Percentiles rank a stretch among this genome's conserved stretches.
phyloP scores from a whole-genome alignment of 208 protist genomes.

The Vickermania ingenoplastis region DNA sequence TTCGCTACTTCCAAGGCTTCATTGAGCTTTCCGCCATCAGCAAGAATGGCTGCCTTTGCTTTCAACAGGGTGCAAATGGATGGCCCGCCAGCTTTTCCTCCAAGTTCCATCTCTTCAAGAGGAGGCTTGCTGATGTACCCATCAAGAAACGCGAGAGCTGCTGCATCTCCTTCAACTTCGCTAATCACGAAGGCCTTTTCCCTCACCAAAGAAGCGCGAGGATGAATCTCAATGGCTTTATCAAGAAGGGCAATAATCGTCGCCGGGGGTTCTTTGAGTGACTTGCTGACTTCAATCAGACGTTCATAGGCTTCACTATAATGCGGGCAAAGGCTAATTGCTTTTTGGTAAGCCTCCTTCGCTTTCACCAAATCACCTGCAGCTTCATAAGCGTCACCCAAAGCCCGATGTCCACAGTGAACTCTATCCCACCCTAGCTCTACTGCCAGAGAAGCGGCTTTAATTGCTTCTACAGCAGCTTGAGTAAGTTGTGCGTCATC shows the following conservation, averaged over 20 bases:
- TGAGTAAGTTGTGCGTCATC: constrained; percentile 10
- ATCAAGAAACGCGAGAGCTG: constrained; percentile 61
- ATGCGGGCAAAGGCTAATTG: constrained; percentile 39
- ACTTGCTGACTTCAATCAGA: constrained; percentile 37
- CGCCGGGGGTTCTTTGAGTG: constrained; percentile 14
- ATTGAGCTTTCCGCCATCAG: constrained; percentile 52
- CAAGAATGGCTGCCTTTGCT: constrained; percentile 82
- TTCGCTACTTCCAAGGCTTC: constrained; percentile 59
- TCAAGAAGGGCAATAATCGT: constrained; percentile 35
- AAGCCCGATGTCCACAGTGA: constrained; percentile 34
- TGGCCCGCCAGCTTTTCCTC: constrained; percentile 28
- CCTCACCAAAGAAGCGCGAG: constrained; percentile 54
- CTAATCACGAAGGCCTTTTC: constrained; percentile 85
- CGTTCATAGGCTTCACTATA: constrained; percentile 60
- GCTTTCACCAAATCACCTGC: constrained; percentile 39
- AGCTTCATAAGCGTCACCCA: constrained; percentile 52
- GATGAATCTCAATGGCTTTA: constrained; percentile 62
- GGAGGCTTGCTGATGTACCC: constrained; percentile 56
- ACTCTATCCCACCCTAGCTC: constrained; percentile 59
- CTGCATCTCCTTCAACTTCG: constrained; percentile 65
- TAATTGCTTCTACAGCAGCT: constrained; percentile 27
- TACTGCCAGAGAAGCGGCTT: constrained; percentile 37
- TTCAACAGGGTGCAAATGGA: constrained; percentile 66
- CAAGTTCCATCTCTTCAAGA: constrained; percentile 73
- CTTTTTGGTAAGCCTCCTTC: constrained; percentile 33